Conservation (phyloP, 148 eudicot genomes). For the Fagopyrum tataricum region DNA sequence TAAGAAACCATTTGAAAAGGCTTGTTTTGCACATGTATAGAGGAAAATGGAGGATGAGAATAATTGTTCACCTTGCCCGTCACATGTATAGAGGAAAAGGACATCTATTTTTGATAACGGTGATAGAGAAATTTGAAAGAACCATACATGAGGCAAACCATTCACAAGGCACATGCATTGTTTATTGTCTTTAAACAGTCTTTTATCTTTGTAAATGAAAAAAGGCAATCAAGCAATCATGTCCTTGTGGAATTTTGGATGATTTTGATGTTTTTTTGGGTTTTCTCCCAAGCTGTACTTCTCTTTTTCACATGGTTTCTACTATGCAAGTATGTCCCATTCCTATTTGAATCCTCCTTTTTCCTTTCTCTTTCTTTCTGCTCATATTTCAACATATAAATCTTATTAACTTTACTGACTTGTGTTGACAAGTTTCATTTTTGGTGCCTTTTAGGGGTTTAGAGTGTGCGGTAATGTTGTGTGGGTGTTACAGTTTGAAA, state of each 20-base stretch:
- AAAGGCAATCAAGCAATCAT: background rate
- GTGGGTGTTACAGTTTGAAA: no score
- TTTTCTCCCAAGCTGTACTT: background rate
- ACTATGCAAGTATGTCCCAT: background rate
- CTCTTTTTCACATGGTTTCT: slow-evolving; percentile 4
- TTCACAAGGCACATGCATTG: slow-evolving; percentile 3
- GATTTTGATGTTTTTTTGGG: background rate
- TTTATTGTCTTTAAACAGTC: background rate
- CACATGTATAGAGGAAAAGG: no score
- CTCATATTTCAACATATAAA: background rate
- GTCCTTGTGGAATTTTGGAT: background rate
- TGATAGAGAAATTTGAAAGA: background rate
- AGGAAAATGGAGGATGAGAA: no score
- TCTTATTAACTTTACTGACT: no score
- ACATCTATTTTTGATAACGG: background rate
- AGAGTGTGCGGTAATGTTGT: no score
- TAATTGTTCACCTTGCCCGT: no score
- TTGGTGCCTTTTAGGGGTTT: no score
- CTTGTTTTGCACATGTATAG: no score
- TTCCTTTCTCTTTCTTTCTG: background rate
- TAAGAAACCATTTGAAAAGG: no score
- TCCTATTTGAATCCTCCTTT: slow-evolving; percentile 2
- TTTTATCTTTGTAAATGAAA: background rate
- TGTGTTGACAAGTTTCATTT: no score
- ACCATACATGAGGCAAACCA: background rate